These are phyloP conservation scores for Trametes polyzona DNA, from an alignment of 1,284 basidiomycete genomes.

Conservation along the genomic window DNA sequence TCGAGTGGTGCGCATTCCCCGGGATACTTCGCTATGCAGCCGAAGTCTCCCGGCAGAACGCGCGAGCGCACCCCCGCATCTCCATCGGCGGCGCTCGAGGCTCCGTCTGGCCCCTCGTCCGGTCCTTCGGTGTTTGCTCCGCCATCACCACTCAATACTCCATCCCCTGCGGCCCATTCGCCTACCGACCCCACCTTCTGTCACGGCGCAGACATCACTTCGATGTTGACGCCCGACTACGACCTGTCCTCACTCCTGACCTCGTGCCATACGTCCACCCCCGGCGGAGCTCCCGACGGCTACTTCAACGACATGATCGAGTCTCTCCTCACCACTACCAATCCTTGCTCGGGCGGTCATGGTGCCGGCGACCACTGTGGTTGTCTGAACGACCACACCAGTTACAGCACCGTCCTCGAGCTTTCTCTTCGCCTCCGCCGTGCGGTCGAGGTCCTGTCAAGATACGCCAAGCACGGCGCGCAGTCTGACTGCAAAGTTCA, in stretches of 20 bases:
- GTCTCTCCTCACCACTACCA: constrained; percentile 28
- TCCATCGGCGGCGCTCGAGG: constrained; percentile 5
- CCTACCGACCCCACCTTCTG: constrained; percentile 19
- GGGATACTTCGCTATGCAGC: constrained; percentile 7
- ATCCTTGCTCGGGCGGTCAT: constrained; percentile 3
- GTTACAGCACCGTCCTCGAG: constrained; percentile 61
- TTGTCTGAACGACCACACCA: constrained; percentile 55
- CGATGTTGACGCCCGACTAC: constrained; percentile 25
- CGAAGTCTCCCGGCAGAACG: constrained; percentile 5
- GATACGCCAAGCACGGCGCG: constrained; percentile 51
- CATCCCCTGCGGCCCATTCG: constrained; percentile 20
- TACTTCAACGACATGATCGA: constrained; percentile 32
- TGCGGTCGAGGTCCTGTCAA: constrained; percentile 57
- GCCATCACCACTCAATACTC: constrained; percentile 25
- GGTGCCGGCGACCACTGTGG: constrained; percentile 50
- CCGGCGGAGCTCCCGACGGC: constrained; percentile 24
- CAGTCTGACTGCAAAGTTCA: constrained; percentile 53
- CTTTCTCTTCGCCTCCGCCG: constrained; percentile 63
- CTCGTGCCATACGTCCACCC: constrained; percentile 24
- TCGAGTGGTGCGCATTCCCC: not conserved
- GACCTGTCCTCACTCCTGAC: constrained; percentile 33
- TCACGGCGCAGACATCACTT: constrained; percentile 9
- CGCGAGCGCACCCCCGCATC: constrained; percentile 9
- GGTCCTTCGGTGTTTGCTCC: constrained; percentile 19
- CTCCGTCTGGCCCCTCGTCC: constrained; percentile 12